Evolutionary conservation across 2,329 filamentous ascomycete species (phyloP), one percentile per base, ranked within the genome.

Genomic region (Beauveria pseudobassiana): DNA sequence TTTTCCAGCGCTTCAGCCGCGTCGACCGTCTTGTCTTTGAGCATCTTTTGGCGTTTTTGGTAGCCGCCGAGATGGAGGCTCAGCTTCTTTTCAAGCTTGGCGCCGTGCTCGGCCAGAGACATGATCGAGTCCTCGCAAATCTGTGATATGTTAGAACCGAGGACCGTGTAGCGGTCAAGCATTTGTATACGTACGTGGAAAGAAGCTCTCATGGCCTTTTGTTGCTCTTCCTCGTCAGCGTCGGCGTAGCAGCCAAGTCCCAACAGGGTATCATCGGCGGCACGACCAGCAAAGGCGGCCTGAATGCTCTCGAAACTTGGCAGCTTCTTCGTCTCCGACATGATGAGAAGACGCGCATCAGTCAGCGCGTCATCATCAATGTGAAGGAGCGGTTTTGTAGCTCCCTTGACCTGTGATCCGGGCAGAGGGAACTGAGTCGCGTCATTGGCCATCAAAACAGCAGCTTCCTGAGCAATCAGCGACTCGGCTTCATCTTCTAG

Each of bases 31-130:
- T 96, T 98, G 63, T 87, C 83, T 24, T 86, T 84, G 28, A 99
- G 82, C 67, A 85, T 87, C 74, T 92, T 92, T 40, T 91, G 87
- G 38, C 95, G 88, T 67, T 92, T 87, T 72, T 93, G 87, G 76
- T 99, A 99, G 16, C 95, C 95, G 26, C 93, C 93, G 2, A 96
- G 85, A 69, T 95, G 88, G 59, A 96, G 80, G 0, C 82, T 81
- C n/a, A 99, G 83, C 75, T 95, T 97, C 83, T 96, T 96, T 76
- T 98, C 93, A 1, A 96, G 79, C 74, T 93, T 96, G 71, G 91
- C 91, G 59, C 90, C 90, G 62, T 87, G 83, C 67, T 93, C 87
- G 3, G 93, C 95, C 0, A 87, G 86, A 3, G 82, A 78, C 67
- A 90, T 82, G 64, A 96, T 89, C 8, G 83, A 80, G 52, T 90